Conservation (phyloP, 2,329 filamentous ascomycete genomes). For the Penicillium sp. region DNA sequence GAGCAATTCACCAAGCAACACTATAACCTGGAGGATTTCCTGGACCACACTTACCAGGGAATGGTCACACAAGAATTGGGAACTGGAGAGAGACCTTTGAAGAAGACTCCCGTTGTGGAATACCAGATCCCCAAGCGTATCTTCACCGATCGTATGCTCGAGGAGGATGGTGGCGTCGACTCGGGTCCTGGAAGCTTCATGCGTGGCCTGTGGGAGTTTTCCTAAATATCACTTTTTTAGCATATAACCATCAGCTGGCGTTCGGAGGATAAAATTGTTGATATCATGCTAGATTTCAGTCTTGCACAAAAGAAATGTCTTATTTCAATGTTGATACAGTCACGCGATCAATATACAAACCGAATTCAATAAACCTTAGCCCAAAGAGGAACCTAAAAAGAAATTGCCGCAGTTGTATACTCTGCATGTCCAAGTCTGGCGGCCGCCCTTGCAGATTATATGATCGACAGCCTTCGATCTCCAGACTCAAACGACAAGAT, state of each 20-base stretch:
- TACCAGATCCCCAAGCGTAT: conserved; percentile 91
- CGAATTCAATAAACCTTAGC: neutral
- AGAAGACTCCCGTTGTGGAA: conserved; percentile 84
- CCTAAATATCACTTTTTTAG: neutral
- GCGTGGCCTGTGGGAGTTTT: conserved; percentile 42
- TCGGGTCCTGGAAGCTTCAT: conserved; percentile 38
- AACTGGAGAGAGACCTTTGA: conserved; percentile 68
- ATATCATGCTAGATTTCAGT: neutral
- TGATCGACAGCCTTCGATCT: conserved; percentile 6
- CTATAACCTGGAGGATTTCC: conserved; percentile 95
- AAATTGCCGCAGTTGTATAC: neutral
- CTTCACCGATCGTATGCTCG: conserved; percentile 53
- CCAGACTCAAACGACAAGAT: neutral
- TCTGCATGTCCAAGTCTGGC: neutral
- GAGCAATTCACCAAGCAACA: conserved; percentile 96
- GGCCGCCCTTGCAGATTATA: conserved; percentile 14
- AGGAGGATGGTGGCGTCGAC: conserved; percentile 43
- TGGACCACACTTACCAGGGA: conserved; percentile 81
- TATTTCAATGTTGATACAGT: neutral
- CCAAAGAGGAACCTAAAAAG: neutral
- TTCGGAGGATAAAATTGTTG: neutral
- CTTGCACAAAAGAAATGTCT: conserved; percentile 1
- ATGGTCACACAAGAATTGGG: conserved; percentile 79
- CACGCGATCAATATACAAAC: conserved; percentile 1
- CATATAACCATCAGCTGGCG: conserved; percentile 1